Base-by-base conservation (phyloP, 2,329 filamentous ascomycete species). In the Paecilomyces dactylethromorphus region DNA sequence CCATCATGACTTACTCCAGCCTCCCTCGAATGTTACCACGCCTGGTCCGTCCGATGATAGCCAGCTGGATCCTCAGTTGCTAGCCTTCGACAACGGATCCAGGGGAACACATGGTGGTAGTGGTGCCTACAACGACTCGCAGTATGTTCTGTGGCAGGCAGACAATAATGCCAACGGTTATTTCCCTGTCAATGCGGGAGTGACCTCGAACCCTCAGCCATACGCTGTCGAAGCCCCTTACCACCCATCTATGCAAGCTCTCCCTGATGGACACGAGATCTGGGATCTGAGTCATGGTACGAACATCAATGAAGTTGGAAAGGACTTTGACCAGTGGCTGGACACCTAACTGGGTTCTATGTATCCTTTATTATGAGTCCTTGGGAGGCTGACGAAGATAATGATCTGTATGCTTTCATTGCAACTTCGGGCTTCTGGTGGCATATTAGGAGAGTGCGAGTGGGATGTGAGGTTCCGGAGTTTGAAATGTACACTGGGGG, bases 281-380 rank as follows among this genome's bases (percentile, higher is more conserved):
- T 77, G 75, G 66, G 74, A 75, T 66, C 68, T 76, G 4, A 70
- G 71, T 54, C 66, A 72, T 24, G 71, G 63, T 32, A 67, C 75
- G 57, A 64, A 58, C 39, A 66, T 73, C n/a, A 65, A 75, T 57
- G 73, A 78, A 53, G 68, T 72, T 55, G 72, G 71, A 49, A 74
- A 75, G 18, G 76, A 81, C 53, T 79, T 80, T 60, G 78, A 80
- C 53, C 75, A 76, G 54, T 80, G 78, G 78, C 70, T 81, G 62
- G 66, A 45, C 55, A 76, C 35, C 53, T 45, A 18, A 55, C 53
- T 2, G 59, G 59, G 53, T 67, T 62, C 53, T 63, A 58, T 59
- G 15, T 10, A 32, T 56, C 12, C 49, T 31, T 26, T 13, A 49
- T 55, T n/a, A 54, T 15, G 21, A 35, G 26, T 53, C 45, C 26